A percentile compares a stretch with the other conserved stretches of the same genome.
phyloP scores from a whole-genome alignment of 2,329 filamentous ascomycete genomes.

The Plenodomus biglobosus region DNA sequence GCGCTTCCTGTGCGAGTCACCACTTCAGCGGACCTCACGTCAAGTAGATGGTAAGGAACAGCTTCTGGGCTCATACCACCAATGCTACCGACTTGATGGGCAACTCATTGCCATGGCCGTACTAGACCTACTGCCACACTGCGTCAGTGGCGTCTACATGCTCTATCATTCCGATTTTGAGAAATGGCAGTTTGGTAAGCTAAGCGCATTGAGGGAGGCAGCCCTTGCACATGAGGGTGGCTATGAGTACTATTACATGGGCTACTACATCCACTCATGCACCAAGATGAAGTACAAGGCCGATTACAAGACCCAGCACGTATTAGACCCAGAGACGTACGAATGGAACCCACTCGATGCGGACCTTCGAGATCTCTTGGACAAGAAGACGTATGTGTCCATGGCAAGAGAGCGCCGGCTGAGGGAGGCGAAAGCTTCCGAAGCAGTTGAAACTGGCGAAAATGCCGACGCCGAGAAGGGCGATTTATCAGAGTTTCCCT shows the following conservation, averaged over 20 bases:
- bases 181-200: conserved; percentile 69
- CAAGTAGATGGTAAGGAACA: conserved; percentile 54
- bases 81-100: conserved; percentile 78
- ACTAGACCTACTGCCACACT: conserved; percentile 73
- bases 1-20: conserved; percentile 73
- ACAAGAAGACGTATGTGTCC: conserved; percentile 59
- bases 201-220: conserved; percentile 74
- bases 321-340: conserved; percentile 69
- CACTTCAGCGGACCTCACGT: conserved; percentile 55
- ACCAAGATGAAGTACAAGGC: conserved; percentile 85
- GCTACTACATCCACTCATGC: conserved; percentile 80
- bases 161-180: conserved; percentile 76
- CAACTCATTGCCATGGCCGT: conserved; percentile 74
- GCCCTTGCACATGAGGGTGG: conserved; percentile 67
- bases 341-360: conserved; percentile 63
- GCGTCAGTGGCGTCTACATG: conserved; percentile 81
- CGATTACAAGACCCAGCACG: conserved; percentile 72
- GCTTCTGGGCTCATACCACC: conserved; percentile 73
- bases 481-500: conserved; percentile 26
- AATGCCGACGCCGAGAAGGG: conserved; percentile 3
- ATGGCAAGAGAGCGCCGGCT: conserved; percentile 40
- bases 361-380: conserved; percentile 54
- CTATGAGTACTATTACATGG: conserved; percentile 79
- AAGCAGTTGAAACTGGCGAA: too few relatives aligned
- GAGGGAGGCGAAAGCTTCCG: conserved; percentile 12